These are phyloP conservation scores for Candida vaughaniae DNA, from an alignment of 805 yeast species.

Conservation along the genomic window DNA sequence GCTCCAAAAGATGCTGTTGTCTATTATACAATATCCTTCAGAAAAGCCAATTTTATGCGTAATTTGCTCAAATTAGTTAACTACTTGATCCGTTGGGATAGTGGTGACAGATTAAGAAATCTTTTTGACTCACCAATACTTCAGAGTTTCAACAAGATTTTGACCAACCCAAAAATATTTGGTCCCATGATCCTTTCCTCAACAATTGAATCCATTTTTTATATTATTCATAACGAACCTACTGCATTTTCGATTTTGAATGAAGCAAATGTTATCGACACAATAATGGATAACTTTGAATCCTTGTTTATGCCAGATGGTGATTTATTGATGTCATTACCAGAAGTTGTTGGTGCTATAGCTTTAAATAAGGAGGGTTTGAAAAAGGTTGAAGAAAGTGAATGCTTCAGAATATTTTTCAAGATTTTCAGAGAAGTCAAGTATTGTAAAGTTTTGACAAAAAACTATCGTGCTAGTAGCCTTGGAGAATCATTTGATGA, in stretches of 20 bases:
- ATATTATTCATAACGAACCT: constrained; percentile 85
- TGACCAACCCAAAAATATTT: constrained; percentile 56
- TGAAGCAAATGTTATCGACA: constrained; percentile 73
- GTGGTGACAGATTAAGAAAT: constrained; percentile 82
- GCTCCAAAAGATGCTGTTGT: constrained; percentile 53
- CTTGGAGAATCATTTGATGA: constrained; percentile 76
- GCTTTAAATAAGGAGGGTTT: constrained; percentile 76
- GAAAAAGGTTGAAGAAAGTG: constrained; percentile 45
- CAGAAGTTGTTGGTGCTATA: constrained; percentile 79
- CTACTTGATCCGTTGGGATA: constrained; percentile 65
- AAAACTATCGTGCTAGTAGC: constrained; percentile 43
- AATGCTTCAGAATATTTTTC: constrained; percentile 45
- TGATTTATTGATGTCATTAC: constrained; percentile 58
- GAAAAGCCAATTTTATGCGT: constrained; percentile 51
- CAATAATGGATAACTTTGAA: constrained; percentile 58
- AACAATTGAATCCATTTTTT: constrained; percentile 61
- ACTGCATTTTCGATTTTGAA: constrained; percentile 78
- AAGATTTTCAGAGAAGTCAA: constrained; percentile 47
- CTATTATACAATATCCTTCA: constrained; percentile 52
- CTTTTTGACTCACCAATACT: constrained; percentile 83
- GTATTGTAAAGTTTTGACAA: constrained; percentile 53
- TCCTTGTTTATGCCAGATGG: constrained; percentile 56
- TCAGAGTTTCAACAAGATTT: constrained; percentile 54
- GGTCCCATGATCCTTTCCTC: constrained; percentile 65
- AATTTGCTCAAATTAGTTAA: constrained; percentile 62